Percentiles rank a stretch among this genome's conserved stretches.
These are phyloP conservation scores for Candida sanyiensis DNA, from an alignment of 805 yeast species.

Conservation along the genomic window DNA sequence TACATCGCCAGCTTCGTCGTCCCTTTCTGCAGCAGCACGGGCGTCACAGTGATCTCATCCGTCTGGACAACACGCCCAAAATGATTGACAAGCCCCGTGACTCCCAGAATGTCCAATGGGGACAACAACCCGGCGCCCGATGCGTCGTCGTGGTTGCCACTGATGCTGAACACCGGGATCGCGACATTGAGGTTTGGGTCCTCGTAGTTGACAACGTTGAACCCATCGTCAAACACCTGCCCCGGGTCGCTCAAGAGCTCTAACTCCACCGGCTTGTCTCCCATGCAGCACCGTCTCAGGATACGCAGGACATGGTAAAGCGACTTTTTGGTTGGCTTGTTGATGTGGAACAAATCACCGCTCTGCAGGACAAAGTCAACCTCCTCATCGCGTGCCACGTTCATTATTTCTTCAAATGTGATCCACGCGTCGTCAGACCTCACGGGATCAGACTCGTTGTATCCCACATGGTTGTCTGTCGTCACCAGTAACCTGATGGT, in stretches of 20 bases:
- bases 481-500: conserved; percentile 78
- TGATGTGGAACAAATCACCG: conserved; percentile 89
- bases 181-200: conserved; percentile 88
- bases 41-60: conserved; percentile 68
- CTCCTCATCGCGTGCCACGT: conserved; percentile 59
- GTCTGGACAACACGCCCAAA: conserved; percentile 78
- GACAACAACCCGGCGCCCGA: conserved; percentile 79
- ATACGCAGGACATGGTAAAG: conserved; percentile 75
- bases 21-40: conserved; percentile 80
- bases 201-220: conserved; percentile 75
- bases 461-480: conserved; percentile 96
- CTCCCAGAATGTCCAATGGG: conserved; percentile 80
- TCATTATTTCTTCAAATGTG: conserved; percentile 80
- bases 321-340: conserved; percentile 83
- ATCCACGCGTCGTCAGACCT: conserved; percentile 86
- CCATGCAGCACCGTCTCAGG: conserved; percentile 67
- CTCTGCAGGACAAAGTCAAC: conserved; percentile 89
- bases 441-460: conserved; percentile 81
- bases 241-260: conserved; percentile 78
- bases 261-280: conserved; percentile 81
- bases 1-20: conserved; percentile 75
- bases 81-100: conserved; percentile 80
- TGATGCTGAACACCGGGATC: conserved; percentile 84
- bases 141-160: conserved; percentile 96
- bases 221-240: conserved; percentile 53